Conservation (phyloP, 176 grass and related monocot species). For the Raddia distichophylla region DNA sequence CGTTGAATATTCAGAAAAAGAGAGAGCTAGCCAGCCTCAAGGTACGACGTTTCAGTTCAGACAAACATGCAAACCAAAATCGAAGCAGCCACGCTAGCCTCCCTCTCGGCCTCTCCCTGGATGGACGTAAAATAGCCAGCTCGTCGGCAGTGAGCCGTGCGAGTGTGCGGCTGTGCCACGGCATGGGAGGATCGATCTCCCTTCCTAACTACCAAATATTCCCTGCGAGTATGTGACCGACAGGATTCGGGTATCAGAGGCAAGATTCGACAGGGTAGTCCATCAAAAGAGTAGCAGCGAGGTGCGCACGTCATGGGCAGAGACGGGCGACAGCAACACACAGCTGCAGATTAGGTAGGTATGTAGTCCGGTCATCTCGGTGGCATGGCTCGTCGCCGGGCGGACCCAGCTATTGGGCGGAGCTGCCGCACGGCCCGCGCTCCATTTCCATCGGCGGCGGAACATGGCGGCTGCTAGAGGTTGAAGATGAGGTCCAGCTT, state of each 20-base stretch:
- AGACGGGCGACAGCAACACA: no score
- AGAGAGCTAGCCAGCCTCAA: neutral
- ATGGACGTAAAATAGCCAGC: neutral
- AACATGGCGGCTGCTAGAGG: no score
- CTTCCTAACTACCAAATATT: neutral
- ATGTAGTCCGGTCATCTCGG: no score
- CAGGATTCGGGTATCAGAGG: neutral
- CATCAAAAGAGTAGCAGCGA: neutral
- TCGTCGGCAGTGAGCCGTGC: neutral
- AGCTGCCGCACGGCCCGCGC: no score
- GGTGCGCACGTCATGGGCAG: neutral
- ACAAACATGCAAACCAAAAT: neutral
- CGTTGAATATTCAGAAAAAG: neutral
- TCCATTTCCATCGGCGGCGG: no score
- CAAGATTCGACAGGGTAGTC: neutral
- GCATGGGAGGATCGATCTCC: neutral
- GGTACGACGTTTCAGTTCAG: neutral
- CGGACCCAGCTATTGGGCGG: no score
- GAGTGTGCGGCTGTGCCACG: neutral
- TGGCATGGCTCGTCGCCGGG: no score
- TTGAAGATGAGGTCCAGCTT: no score
- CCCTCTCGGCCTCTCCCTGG: neutral
- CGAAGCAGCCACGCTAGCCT: no score
- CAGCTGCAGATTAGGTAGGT: no score
- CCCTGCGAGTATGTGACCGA: neutral